Percentiles rank a stretch among this genome's conserved stretches.
These are phyloP conservation scores for Colletotrichum kahawae DNA, from an alignment of 2,329 filamentous ascomycete species.

Conservation along the genomic window DNA sequence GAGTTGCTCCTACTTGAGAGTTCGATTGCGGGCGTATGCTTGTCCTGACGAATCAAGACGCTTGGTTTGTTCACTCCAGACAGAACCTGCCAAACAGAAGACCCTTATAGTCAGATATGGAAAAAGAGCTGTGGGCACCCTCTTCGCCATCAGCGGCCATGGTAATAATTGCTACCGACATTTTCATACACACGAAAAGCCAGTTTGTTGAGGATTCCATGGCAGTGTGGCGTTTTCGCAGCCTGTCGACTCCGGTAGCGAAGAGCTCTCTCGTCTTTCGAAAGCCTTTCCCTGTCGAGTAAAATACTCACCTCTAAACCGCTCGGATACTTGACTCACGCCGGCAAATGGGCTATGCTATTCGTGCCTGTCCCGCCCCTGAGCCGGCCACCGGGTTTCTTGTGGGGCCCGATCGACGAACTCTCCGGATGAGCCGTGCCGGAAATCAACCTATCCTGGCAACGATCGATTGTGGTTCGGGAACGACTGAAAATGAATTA, in stretches of 20 bases:
- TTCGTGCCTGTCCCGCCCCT: not conserved
- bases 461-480: not conserved
- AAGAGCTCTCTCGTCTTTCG: not conserved
- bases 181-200: not conserved
- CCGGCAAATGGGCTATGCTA: not conserved
- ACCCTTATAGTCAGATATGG: not conserved
- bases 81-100: not conserved
- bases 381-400: not conserved
- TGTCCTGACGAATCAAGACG: not conserved
- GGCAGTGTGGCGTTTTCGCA: not conserved
- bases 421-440: not conserved
- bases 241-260: not conserved
- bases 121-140: not conserved
- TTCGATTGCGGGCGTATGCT: not conserved
- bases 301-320: not conserved
- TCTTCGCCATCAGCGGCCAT: not conserved
- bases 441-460: not conserved
- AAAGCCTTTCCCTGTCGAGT: not conserved
- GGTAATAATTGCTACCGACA: not conserved
- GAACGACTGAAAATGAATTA: not conserved
- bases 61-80: not conserved
- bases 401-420: not conserved
- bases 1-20: not conserved
- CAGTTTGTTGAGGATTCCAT: not conserved
- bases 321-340: not conserved